phyloP scores from a whole-genome alignment of 495 filamentous ascomycete species.

The Aspergillus campestris region DNA sequence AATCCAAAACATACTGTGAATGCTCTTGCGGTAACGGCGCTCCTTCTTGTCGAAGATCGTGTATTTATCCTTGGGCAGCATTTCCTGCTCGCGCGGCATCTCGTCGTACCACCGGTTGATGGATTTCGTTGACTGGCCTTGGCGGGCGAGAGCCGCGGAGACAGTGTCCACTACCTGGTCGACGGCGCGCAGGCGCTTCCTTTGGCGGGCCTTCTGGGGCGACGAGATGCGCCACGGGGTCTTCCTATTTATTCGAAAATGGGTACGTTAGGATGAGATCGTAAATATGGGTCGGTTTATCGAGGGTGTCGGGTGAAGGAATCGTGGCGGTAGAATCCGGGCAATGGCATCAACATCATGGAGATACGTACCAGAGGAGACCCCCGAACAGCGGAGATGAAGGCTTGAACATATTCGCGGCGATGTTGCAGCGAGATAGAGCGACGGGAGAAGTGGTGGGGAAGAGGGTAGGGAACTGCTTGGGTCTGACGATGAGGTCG shows the following conservation, averaged over 20 bases:
- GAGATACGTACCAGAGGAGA: slow-evolving; percentile 63
- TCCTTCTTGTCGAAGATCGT: slow-evolving; percentile 95
- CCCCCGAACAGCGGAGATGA: slow-evolving; percentile 69
- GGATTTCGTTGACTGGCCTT: slow-evolving; percentile 58
- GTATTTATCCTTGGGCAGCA: slow-evolving; percentile 95
- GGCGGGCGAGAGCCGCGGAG: slow-evolving; percentile 62
- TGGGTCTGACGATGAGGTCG: not conserved
- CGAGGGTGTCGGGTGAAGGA: not conserved
- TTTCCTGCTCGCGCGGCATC: slow-evolving; percentile 95
- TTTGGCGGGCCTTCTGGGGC: slow-evolving; percentile 83
- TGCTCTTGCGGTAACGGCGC: slow-evolving; percentile 89
- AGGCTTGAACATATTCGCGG: slow-evolving; percentile 53
- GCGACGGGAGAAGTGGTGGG: not conserved
- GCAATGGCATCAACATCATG: not conserved
- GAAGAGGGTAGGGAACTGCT: not conserved
- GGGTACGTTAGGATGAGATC: too few relatives aligned
- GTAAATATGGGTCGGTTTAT: too few relatives aligned
- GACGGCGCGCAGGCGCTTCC: slow-evolving; percentile 75
- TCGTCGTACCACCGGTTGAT: slow-evolving; percentile 84
- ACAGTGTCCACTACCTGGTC: slow-evolving; percentile 74
- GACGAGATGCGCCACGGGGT: slow-evolving; percentile 91
- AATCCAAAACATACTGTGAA: slow-evolving; percentile 71
- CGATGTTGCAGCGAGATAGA: not conserved
- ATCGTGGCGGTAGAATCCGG: too few relatives aligned
- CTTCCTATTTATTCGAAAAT: slow-evolving; percentile 57